These are phyloP conservation scores for Heterobasidion irregulare DNA, from an alignment of 1,284 basidiomycete species.

Conservation along the genomic window DNA sequence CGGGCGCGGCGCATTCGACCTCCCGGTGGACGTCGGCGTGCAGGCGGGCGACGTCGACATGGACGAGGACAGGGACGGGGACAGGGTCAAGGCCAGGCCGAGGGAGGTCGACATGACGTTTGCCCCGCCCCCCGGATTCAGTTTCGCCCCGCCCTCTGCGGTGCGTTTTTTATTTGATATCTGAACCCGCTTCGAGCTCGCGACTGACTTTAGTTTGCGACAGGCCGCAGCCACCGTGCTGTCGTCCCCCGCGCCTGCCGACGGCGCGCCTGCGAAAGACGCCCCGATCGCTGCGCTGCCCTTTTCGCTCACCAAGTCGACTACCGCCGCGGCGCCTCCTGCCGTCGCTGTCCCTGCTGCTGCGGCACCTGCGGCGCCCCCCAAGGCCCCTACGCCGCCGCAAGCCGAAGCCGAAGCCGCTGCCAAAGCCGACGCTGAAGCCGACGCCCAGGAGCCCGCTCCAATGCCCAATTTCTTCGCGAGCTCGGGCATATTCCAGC, in stretches of 20 bases:
- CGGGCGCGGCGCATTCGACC: constrained; percentile 28
- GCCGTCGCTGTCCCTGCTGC: constrained; percentile 5
- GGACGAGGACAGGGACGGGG: constrained; percentile 26
- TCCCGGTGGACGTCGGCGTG: constrained; percentile 27
- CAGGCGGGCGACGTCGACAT: constrained; percentile 16
- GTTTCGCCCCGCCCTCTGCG: no score
- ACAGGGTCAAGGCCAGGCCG: constrained; percentile 44
- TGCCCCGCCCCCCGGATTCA: no score
- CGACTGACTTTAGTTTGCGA: constrained; percentile 4
- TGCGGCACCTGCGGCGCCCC: background rate
- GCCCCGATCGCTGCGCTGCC: constrained; percentile 56
- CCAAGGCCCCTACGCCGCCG: constrained; percentile 9
- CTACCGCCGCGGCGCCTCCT: constrained; percentile 8
- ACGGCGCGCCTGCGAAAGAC: constrained; percentile 36
- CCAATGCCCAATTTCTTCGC: constrained; percentile 46
- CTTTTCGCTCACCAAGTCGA: constrained; percentile 49
- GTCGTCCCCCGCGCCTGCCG: constrained; percentile 25
- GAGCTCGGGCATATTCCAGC: constrained; percentile 25
- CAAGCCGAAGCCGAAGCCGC: constrained; percentile 7
- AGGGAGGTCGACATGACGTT: no score
- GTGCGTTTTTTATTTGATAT: no score
- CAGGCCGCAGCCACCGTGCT: constrained; percentile 18
- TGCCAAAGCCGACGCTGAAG: constrained; percentile 2
- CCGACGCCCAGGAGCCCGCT: constrained; percentile 9
- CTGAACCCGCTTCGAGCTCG: constrained; percentile 41